These are phyloP conservation scores for Mallotus japonicus DNA, from an alignment of 441 rosid genomes.

Conservation along the genomic window DNA sequence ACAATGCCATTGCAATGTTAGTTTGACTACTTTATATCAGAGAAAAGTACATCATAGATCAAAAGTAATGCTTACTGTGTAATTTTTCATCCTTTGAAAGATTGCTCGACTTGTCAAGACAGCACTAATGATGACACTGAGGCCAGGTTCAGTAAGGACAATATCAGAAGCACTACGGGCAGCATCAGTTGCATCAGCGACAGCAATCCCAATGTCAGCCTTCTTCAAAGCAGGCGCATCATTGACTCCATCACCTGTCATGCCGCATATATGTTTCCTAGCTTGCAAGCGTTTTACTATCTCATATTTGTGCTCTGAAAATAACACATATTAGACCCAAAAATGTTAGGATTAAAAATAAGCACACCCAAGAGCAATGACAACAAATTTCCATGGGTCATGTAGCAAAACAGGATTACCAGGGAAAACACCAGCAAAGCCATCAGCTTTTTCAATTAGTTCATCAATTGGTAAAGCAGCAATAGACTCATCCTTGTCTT, in stretches of 20 bases:
- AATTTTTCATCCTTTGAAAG: constrained; percentile 97
- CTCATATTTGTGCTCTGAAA: constrained; percentile 93
- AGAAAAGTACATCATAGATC: neutral
- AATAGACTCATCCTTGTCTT: constrained; percentile 81
- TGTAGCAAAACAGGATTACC: constrained; percentile 45
- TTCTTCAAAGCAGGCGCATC: constrained; percentile 99
- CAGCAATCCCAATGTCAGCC: constrained; percentile 99
- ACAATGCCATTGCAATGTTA: neutral
- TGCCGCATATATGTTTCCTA: constrained; percentile 92
- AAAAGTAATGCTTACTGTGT: constrained; percentile 52
- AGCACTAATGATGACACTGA: constrained; percentile 97
- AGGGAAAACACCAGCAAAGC: constrained; percentile 99
- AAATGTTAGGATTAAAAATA: constrained; percentile 5
- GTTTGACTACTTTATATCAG: neutral
- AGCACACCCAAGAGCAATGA: neutral
- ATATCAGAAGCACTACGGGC: constrained; percentile 98
- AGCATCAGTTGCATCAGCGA: constrained; percentile 99
- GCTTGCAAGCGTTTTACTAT: constrained; percentile 94
- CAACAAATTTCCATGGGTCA: neutral
- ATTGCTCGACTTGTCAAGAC: constrained; percentile 95
- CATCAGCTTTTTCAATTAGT: constrained; percentile 96
- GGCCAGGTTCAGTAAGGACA: constrained; percentile 95
- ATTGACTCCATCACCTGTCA: constrained; percentile 99
- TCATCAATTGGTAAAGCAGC: constrained; percentile 83
- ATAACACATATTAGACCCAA: constrained; percentile 14